Base-by-base conservation (phyloP, 805 yeast species). In the Pichia californica region DNA sequence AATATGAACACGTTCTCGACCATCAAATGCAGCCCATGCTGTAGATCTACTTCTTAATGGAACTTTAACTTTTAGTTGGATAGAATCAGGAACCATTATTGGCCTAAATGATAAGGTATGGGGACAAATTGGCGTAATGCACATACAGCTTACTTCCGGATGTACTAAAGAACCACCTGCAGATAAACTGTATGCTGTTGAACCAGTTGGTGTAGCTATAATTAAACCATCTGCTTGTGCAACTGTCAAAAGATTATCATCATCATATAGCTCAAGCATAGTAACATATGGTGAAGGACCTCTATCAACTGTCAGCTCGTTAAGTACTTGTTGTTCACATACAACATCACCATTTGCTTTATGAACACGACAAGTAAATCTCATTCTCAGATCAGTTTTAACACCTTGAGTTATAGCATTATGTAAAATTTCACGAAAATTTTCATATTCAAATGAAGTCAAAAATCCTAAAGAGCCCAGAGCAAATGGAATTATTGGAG, bases 11-110 rank as follows among this genome's bases (percentile, higher is more conserved):
- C 98, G 69, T 19, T 81, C 79, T 52, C 93, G 81, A 11, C 99
- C 99, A 63, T 93, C 99, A 59, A 93, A 93, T 2, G 96, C 82
- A 1, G 95, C 94, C 95, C 96, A 93, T 0, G 98, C 97, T 0
- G 96, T 86, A 5, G 93, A 79, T 41, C 99, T 68, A 34, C 95
- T 82, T 42, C 79, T 66, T 3, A 58, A 42, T 0, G 98, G 96
- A 3, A 88, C 94, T 54, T 83, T 83, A 5, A 91, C 83, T 54
- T 78, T 82, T 46, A 91, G 66, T 21, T 75, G 70, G 89, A 89
- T 87, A n/a, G 93, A 84, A 61, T 91, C 98, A 0, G 98, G 98
- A 25, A 91, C 69, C 45, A 91, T 70, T 43, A 91, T 83, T 3
- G 98, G 98, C 52, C 98, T 72, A 67, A 91, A 91, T 7, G 95